Base-by-base conservation (phyloP, 371 early-diverging fungal genomes). In the Rhizomucor pusillus region DNA sequence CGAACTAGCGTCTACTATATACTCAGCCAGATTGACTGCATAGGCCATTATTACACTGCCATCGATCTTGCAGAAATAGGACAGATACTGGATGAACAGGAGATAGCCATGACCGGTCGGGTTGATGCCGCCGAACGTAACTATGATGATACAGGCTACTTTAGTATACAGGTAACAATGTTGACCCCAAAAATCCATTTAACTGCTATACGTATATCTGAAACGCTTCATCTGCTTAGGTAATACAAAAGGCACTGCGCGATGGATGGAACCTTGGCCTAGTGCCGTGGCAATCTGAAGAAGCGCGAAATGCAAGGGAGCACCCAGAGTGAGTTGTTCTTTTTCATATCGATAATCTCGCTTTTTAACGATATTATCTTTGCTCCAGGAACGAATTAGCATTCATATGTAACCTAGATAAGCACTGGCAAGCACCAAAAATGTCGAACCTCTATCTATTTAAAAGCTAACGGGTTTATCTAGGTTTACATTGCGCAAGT, bases 101-200 rank as follows among this genome's bases (percentile, higher is more conserved):
- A 75, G 50, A 53, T 56, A 37, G 58, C 62, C 36, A 51, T 78
- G 13, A 48, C 52, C 35, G 75, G 66, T 0, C 67, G 61, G 19
- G 36, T 53, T 19, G 41, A 57, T 6, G 52, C 24, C 23, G 44
- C 44, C 24, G 82, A 82, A 41, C 70, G 79, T 54, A 91, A 91
- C 65, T 87, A 84, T 65, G 91, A 91, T 55, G 91, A 90, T 55
- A 77, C 85, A n/a, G 89, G 89, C 9, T 89, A 87, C 64, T 91
- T 89, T 59, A 86, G 86, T 10, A 81, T 90, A 16, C 88, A 91
- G 69, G 85, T 77, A 65, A 34, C 29, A 18, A 34, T 13, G 18
- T n/a, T 5, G 24, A n/a, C 22, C n/a, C n/a, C n/a, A n/a, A n/a
- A n/a, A n/a, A n/a, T n/a, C n/a, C n/a, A 7, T 0, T 3, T 41